Evolutionary conservation across 2,329 filamentous ascomycete genomes (phyloP), one percentile per base, ranked within the genome.

Genomic region (Epichloe glyceriae): DNA sequence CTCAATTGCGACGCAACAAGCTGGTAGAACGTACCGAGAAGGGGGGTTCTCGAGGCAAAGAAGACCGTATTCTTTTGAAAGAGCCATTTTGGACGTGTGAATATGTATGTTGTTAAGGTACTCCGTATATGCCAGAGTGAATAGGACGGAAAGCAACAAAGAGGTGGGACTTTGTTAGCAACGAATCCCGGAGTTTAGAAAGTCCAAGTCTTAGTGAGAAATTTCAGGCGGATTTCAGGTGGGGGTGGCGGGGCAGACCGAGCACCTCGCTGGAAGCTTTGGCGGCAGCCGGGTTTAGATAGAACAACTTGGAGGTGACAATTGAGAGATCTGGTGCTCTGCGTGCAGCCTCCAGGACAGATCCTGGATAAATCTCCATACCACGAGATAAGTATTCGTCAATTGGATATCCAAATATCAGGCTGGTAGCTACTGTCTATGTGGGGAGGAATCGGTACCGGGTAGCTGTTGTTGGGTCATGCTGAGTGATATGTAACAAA

Each of bases 31-130:
- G 60, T 73, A 90, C 86, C 91, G 63, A 98, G 86, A 62, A 98
- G 83, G 69, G 69, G 93, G 93, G 73, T 98, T 98, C 84, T 96
- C 93, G 63, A 98, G 74, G 72, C 86, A 93, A 65, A 97, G 79
- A 63, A 98, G 85, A 70, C 87, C 78, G 74, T 85, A 97, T 71
- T 89, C 84, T 73, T 89, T 85, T 61, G 70, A 66, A 60, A 82
- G 69, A 65, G 86, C 77, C 88, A 95, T 95, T 35, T 47, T 45
- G 39, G 11, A 44, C 7, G 39, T 43, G 20, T 43, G 33, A 19
- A 11, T 4, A 12, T 15, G 15, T 20, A 2, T 37, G 17, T 8
- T 42, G 22, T 33, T 11, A 3, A 10, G 19, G 5, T n/a, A 30
- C 26, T 30, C 26, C 26, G 26, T 30, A 11, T 34, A 30, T 5